Base-by-base conservation (phyloP, 441 rosid genomes). In the Populus trichocarpa region DNA sequence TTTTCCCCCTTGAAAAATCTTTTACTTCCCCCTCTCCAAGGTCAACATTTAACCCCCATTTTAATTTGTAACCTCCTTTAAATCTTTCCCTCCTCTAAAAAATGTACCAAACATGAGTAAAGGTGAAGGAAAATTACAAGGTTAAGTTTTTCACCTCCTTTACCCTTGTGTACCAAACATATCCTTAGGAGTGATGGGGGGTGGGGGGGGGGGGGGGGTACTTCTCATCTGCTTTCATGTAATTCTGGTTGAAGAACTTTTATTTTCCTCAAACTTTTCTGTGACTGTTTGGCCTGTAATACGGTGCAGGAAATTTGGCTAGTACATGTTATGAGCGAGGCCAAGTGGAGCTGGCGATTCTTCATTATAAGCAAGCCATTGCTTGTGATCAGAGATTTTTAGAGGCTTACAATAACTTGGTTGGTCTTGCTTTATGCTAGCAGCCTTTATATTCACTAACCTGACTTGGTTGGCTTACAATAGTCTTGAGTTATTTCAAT, bases 321-420 rank as follows among this genome's bases (percentile, higher is more conserved):
- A 93, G 93, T 83, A 87, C 90, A 7, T 89, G 92, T 83, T 92
- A 94, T 85, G 98, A 94, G 79, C 91, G 89, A 87, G 97, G 97
- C 77, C 98, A 95, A 81, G 75, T 90, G 79, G 99, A 97, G 73
- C 67, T 91, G 88, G 97, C 99, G 69, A 93, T 97, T 81, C 85
- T 89, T 71, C 94, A 94, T 81, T 94, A 94, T 76, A 93, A 90
- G 88, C 96, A 89, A 88, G 99, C 99, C 53, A 87, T 97, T 82
- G 64, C 90, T 53, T 88, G 88, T 71, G 99, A 97, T 87, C 88
- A 91, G 30, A 88, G 96, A 84, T 95, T 90, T 87, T 80, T 93
- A 85, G 99, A 97, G 91, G 99, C 98, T 67, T 97, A 94, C 77
- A 97, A 93, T 81, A 94, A 95, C 88, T 85, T 97, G 98, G 99